These are phyloP conservation scores for Globisporangium rhizosaccharum DNA, from an alignment of 352 stramenopile species.

Conservation along the genomic window DNA sequence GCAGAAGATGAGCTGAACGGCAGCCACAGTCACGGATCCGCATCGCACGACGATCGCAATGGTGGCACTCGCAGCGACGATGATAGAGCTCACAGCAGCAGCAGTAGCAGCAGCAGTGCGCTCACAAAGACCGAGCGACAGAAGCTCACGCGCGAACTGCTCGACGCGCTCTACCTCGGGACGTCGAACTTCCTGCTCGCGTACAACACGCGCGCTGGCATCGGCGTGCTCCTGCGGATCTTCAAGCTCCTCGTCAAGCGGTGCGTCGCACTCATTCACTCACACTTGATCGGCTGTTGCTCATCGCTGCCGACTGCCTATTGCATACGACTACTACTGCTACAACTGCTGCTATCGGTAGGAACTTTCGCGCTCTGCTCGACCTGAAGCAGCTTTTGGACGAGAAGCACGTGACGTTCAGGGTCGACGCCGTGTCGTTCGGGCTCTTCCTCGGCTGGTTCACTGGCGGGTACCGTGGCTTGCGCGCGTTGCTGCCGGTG, in stretches of 20 bases:
- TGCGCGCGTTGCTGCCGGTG: constrained; percentile 49
- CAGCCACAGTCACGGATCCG: neutral
- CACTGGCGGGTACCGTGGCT: constrained; percentile 65
- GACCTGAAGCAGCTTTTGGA: constrained; percentile 63
- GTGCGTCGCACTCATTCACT: constrained; percentile 12
- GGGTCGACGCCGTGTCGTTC: constrained; percentile 80
- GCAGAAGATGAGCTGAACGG: constrained; percentile 2
- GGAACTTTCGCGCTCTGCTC: constrained; percentile 40
- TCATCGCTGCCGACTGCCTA: too few species aligned
- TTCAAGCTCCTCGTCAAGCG: constrained; percentile 58
- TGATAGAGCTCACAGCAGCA: neutral
- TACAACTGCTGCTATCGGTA: constrained; percentile 4
- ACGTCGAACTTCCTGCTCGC: constrained; percentile 83
- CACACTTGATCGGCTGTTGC: too few species aligned
- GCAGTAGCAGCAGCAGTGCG: neutral
- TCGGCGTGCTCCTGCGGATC: constrained; percentile 64
- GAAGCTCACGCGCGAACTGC: constrained; percentile 43
- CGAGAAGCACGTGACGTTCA: constrained; percentile 72
- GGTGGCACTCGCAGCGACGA: constrained; percentile 7
- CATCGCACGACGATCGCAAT: neutral
- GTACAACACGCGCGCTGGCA: constrained; percentile 84
- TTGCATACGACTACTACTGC: too few species aligned
- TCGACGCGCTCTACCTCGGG: constrained; percentile 66
- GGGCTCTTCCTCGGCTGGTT: constrained; percentile 85
- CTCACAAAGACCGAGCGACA: constrained; percentile 18